Evolutionary conservation across 164 flowering plant species (phyloP).

Genomic region (Houttuynia cordata): DNA sequence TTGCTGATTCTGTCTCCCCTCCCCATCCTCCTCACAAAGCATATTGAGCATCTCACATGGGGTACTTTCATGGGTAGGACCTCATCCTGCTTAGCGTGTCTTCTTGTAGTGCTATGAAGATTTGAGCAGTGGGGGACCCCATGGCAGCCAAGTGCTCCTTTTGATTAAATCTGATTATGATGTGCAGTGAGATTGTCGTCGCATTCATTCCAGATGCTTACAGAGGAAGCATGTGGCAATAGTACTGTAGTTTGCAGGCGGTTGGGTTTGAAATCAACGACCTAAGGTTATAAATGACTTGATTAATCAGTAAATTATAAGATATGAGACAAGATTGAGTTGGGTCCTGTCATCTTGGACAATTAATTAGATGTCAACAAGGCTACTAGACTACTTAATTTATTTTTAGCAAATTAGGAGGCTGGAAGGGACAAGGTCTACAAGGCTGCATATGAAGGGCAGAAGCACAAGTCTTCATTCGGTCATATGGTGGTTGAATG

Average conservation of each 20-base stretch:
- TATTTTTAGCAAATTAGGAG: no score
- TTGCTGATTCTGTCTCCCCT: constrained; percentile 2
- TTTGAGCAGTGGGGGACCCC: not conserved
- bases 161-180: not conserved
- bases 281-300: not conserved
- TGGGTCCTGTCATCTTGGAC: not conserved
- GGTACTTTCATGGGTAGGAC: constrained; percentile 4
- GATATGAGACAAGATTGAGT: not conserved
- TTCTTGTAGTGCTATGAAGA: not conserved
- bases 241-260: not conserved
- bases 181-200: constrained; percentile 2
- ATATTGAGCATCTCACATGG: constrained; percentile 5
- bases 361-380: not conserved
- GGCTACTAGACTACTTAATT: not conserved
- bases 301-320: not conserved
- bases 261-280: not conserved
- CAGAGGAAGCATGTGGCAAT: not conserved
- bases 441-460: not conserved
- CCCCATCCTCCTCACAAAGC: not conserved
- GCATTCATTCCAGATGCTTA: not conserved
- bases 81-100: not conserved
- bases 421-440: not conserved
- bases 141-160: not conserved
- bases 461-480: no score
- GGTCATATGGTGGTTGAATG: no score